Base-by-base conservation (phyloP, 495 filamentous ascomycete species). In the Penicillium manginii region DNA sequence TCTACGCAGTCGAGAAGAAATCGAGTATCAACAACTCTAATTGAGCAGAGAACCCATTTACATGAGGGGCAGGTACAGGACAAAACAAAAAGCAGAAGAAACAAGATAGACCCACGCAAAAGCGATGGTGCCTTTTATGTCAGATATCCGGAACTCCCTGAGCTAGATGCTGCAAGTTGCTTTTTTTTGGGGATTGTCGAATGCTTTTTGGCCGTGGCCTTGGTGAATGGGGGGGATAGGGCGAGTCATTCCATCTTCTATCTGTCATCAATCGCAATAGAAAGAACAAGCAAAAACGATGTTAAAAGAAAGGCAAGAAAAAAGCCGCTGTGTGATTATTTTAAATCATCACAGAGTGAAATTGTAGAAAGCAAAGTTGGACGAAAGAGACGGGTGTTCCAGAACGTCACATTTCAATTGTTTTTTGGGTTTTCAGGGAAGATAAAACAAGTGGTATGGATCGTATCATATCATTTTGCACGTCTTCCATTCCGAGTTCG, bases 81-180 rank as follows among this genome's bases (percentile, higher is more conserved):
- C 5, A 53, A 61, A 62, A 58, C 53, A 65, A 35, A 65, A 68
- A 61, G 49, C 58, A 58, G 35, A 40, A 61, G 56, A 40, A 55
- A 63, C 63, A 64, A 65, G 55, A 50, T 61, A 60, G 67, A 59
- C 63, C 68, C 70, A 72, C 65, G 69, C 76, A 74, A 78, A 76
- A 75, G 60, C 64, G 58, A 67, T 70, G 72, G 78, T 82, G 79
- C 69, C 64, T 63, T 65, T 70, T 67, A 63, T 86, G 85, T 84
- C 85, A 89, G 88, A 91, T 91, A 91, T 92, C 90, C 89, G 88
- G 89, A 93, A 82, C 82, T 83, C 86, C 87, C 84, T 83, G 55
- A 63, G 67, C 59, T 55, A 58, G 53, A 70, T 67, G 67, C 64
- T 61, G 53, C 42, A 29, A 53, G 50, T 47, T 54, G 50, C 54